Conservation (phyloP, 805 yeast genomes). For the Hemisphaericaspora nanyangensis region DNA sequence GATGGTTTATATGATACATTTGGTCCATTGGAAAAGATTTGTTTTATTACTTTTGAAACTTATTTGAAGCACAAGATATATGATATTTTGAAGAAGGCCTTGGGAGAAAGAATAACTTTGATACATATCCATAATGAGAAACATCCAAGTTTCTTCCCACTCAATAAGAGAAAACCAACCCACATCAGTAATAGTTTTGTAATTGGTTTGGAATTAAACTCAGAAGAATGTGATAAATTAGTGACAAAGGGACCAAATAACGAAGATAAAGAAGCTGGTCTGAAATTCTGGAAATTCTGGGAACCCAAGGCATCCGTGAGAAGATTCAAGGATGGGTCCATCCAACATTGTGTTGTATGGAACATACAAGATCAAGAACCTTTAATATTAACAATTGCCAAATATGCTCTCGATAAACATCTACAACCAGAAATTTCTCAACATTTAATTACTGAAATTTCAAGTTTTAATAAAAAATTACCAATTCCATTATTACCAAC, state of each 20-base stretch:
- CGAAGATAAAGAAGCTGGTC: slow-evolving; percentile 49
- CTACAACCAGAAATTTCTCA: slow-evolving; percentile 43
- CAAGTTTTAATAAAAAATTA: slow-evolving; percentile 45
- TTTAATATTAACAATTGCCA: slow-evolving; percentile 59
- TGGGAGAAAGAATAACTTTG: slow-evolving; percentile 46
- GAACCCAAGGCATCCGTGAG: slow-evolving; percentile 81
- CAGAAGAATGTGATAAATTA: slow-evolving; percentile 71
- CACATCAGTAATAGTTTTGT: slow-evolving; percentile 28
- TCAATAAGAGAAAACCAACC: slow-evolving; percentile 53
- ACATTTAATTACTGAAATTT: slow-evolving; percentile 33
- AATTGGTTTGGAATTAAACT: slow-evolving; percentile 66
- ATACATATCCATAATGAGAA: slow-evolving; percentile 31
- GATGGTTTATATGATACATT: slow-evolving; percentile 43
- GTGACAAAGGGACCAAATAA: slow-evolving; percentile 85
- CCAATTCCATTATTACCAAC: slow-evolving; percentile 63
- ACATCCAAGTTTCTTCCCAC: slow-evolving; percentile 27
- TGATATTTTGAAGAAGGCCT: slow-evolving; percentile 51
- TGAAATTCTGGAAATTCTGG: slow-evolving; percentile 82
- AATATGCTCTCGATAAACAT: slow-evolving; percentile 62
- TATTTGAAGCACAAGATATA: slow-evolving; percentile 60
- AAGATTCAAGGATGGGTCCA: slow-evolving; percentile 88
- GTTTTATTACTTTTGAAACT: slow-evolving; percentile 66
- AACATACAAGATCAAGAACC: slow-evolving; percentile 51
- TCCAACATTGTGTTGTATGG: slow-evolving; percentile 92
- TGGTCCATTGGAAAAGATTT: slow-evolving; percentile 68